Evolutionary conservation across 2,329 filamentous ascomycete species (phyloP).

Genomic region (Lachnellula occidentalis): DNA sequence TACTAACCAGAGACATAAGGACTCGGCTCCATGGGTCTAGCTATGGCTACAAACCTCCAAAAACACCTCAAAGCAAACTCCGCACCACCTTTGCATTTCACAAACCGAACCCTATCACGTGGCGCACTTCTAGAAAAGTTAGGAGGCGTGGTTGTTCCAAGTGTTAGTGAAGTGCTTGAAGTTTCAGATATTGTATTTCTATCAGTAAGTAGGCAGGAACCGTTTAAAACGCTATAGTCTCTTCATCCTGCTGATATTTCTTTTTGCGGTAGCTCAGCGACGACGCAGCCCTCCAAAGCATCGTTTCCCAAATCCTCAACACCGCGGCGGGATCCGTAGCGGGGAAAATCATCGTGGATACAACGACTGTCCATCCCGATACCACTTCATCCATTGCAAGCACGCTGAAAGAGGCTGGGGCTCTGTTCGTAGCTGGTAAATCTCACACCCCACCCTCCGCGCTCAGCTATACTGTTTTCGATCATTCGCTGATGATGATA

Average conservation of each 20-base stretch:
- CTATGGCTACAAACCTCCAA: constrained; percentile 21
- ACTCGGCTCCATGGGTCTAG: constrained; percentile 26
- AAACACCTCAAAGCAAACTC: constrained; percentile 16
- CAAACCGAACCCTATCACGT: constrained; percentile 39
- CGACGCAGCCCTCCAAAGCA: constrained; percentile 34
- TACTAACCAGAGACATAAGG: constrained; percentile 4
- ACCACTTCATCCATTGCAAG: constrained; percentile 31
- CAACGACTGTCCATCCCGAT: constrained; percentile 30
- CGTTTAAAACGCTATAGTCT: neutral
- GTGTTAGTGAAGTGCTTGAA: constrained; percentile 23
- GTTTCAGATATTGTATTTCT: constrained; percentile 19
- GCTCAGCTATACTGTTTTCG: too few species aligned
- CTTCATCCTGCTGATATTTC: too few species aligned
- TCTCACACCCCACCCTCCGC: too few species aligned
- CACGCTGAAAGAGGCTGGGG: constrained; percentile 31
- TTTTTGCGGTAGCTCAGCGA: constrained; percentile 31
- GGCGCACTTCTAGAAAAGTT: constrained; percentile 33
- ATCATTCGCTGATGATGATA: constrained; percentile 20
- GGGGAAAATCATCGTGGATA: constrained; percentile 30
- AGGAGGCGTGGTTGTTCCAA: constrained; percentile 33
- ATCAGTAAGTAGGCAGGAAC: constrained; percentile 17
- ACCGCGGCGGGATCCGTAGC: constrained; percentile 15
- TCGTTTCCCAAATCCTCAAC: constrained; percentile 19
- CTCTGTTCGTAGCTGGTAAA: constrained; percentile 34
- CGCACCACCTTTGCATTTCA: constrained; percentile 30